A percentile compares a stretch with the other conserved stretches of the same genome.
Evolutionary conservation across 2,329 filamentous ascomycete species (phyloP).

Genomic region (Dryadomyces quercivorus): DNA sequence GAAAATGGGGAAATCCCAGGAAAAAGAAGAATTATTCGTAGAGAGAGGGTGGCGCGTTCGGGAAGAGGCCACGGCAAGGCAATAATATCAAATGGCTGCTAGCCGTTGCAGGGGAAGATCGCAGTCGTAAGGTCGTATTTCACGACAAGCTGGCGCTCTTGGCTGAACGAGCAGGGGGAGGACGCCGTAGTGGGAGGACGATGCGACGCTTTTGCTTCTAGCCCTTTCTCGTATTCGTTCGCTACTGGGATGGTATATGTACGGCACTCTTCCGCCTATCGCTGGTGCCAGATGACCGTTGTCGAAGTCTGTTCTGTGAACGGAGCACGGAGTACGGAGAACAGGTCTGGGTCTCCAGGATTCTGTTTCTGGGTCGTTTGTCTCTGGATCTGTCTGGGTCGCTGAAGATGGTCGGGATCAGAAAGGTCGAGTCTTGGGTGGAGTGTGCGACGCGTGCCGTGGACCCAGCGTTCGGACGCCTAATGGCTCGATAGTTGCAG

Average conservation of each 20-base stretch:
- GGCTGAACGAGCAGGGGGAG: background rate
- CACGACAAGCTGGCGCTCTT: background rate
- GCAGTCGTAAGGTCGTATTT: background rate
- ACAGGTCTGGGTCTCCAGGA: too few species aligned
- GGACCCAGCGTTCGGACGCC: too few species aligned
- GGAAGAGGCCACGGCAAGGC: background rate
- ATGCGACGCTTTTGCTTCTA: background rate
- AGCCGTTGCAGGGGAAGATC: background rate
- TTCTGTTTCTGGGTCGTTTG: too few species aligned
- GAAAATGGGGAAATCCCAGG: background rate
- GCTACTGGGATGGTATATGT: background rate
- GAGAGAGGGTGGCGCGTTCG: background rate
- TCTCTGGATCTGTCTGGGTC: too few species aligned
- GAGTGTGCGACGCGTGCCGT: too few species aligned
- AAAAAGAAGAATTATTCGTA: background rate
- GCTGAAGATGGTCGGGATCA: too few species aligned
- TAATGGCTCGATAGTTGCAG: too few species aligned
- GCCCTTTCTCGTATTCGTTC: background rate
- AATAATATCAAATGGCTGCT: background rate
- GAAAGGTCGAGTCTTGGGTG: too few species aligned
- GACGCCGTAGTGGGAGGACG: background rate
- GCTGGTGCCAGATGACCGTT: too few species aligned
- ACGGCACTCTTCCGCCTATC: background rate
- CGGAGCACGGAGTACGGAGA: too few species aligned
- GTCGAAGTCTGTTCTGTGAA: too few species aligned